These are phyloP conservation scores for Ustilago xerochloae DNA, from an alignment of 1,284 basidiomycete genomes.

Conservation along the genomic window DNA sequence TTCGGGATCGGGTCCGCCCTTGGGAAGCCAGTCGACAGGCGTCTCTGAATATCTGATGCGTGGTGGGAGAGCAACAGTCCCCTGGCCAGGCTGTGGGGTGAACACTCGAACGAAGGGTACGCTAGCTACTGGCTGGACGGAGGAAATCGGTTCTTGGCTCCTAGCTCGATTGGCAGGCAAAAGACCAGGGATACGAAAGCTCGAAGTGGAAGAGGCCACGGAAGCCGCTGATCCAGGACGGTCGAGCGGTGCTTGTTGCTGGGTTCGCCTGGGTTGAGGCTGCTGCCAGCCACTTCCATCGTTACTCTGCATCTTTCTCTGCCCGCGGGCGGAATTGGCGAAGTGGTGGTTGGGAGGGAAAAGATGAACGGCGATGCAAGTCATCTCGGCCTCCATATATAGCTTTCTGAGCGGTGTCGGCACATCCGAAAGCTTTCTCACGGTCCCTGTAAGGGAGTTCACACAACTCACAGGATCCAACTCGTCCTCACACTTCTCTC, in stretches of 20 bases:
- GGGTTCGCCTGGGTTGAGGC: neutral
- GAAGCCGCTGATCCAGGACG: constrained; percentile 21
- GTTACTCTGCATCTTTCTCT: constrained; percentile 12
- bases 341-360: neutral
- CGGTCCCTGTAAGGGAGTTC: neutral
- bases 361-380: neutral
- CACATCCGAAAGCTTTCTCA: constrained; percentile 13
- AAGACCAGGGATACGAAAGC: constrained; percentile 39
- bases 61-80: neutral
- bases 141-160: neutral
- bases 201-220: constrained; percentile 24
- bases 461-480: neutral
- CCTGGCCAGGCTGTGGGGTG: constrained; percentile 10
- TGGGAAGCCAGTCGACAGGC: constrained; percentile 9
- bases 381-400: constrained; percentile 10
- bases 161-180: neutral
- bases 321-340: no score
- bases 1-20: constrained; percentile 11
- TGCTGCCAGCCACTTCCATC: neutral
- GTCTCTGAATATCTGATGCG: neutral
- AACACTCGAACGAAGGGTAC: constrained; percentile 20
- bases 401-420: constrained; percentile 1
- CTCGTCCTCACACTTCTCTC: neutral
- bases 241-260: neutral
- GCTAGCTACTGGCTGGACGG: neutral